phyloP scores from a whole-genome alignment of 2,329 filamentous ascomycete species.

The Colletotrichum higginsianum region DNA sequence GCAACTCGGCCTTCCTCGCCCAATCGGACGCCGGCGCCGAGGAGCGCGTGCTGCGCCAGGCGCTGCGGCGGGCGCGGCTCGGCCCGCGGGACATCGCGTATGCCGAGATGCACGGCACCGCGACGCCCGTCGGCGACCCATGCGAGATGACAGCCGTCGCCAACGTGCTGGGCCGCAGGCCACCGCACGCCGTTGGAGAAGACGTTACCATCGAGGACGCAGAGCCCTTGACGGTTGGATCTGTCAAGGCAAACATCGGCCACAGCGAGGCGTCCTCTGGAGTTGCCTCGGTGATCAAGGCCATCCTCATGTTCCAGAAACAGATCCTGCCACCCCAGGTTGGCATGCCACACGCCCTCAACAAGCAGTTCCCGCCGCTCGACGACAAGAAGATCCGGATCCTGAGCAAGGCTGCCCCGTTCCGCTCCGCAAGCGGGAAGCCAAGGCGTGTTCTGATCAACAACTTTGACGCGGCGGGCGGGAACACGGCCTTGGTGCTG shows the following conservation, averaged over 20 bases:
- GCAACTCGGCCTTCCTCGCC: slow-evolving; percentile 51
- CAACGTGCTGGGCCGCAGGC: slow-evolving; percentile 34
- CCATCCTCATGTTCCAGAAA: slow-evolving; percentile 51
- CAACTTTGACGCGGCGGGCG: slow-evolving; percentile 54
- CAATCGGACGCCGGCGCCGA: slow-evolving; percentile 43
- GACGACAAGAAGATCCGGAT: slow-evolving; percentile 8
- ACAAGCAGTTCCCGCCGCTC: slow-evolving; percentile 12
- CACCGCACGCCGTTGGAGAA: neutral
- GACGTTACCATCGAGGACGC: neutral
- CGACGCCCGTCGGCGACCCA: slow-evolving; percentile 62
- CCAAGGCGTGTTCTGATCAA: slow-evolving; percentile 51
- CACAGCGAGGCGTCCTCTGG: slow-evolving; percentile 48
- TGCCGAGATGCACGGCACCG: slow-evolving; percentile 63
- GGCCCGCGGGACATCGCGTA: slow-evolving; percentile 47
- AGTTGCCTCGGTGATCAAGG: slow-evolving; percentile 50
- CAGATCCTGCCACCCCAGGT: slow-evolving; percentile 49
- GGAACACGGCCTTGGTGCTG: slow-evolving; percentile 47
- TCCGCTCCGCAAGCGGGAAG: neutral
- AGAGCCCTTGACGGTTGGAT: slow-evolving; percentile 28
- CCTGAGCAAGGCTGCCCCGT: neutral
- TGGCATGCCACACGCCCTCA: slow-evolving; percentile 5
- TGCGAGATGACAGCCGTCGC: slow-evolving; percentile 60
- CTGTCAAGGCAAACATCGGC: slow-evolving; percentile 44
- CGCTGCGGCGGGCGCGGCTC: slow-evolving; percentile 57
- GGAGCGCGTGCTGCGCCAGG: slow-evolving; percentile 61